Conservation (phyloP, 2,329 filamentous ascomycete species). For the Talaromyces verruculosus region DNA sequence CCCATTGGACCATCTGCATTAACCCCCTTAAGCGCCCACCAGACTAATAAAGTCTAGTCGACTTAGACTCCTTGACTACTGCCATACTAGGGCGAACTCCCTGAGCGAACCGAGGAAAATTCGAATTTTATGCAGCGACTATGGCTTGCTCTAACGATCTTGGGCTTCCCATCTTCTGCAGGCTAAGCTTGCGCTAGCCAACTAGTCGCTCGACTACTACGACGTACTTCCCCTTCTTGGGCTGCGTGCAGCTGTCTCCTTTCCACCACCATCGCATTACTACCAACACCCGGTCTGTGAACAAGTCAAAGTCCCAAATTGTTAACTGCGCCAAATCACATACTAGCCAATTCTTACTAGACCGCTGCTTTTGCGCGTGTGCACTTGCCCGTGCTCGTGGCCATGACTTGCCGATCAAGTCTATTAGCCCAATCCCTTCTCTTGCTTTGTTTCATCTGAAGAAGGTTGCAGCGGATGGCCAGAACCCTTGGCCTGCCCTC, state of each 20-base stretch:
- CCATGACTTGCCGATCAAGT: slow-evolving; percentile 17
- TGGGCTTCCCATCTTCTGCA: slow-evolving; percentile 5
- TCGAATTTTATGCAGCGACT: slow-evolving; percentile 4
- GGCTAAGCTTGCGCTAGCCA: background rate
- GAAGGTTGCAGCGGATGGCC: slow-evolving; percentile 19
- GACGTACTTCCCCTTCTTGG: background rate
- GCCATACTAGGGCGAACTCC: slow-evolving; percentile 1
- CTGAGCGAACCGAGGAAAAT: slow-evolving; percentile 4
- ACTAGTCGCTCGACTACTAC: background rate
- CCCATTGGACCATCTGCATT: slow-evolving; percentile 8
- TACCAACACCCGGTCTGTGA: background rate
- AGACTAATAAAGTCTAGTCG: slow-evolving; percentile 2
- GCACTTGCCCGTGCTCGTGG: slow-evolving; percentile 19
- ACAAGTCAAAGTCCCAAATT: background rate
- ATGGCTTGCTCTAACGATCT: slow-evolving; percentile 13
- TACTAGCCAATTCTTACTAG: background rate
- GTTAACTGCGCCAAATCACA: background rate
- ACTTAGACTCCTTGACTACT: slow-evolving; percentile 9
- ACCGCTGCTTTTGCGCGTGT: slow-evolving; percentile 17
- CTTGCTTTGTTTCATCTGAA: slow-evolving; percentile 17
- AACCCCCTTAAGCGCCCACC: slow-evolving; percentile 12
- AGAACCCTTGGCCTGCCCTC: slow-evolving; percentile 17
- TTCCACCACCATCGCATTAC: background rate
- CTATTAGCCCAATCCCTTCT: slow-evolving; percentile 10
- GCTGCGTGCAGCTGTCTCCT: slow-evolving; percentile 1